Evolutionary conservation across 768 basidiomycete genomes (phyloP).

Genomic region (Kwoniella shandongensis): DNA sequence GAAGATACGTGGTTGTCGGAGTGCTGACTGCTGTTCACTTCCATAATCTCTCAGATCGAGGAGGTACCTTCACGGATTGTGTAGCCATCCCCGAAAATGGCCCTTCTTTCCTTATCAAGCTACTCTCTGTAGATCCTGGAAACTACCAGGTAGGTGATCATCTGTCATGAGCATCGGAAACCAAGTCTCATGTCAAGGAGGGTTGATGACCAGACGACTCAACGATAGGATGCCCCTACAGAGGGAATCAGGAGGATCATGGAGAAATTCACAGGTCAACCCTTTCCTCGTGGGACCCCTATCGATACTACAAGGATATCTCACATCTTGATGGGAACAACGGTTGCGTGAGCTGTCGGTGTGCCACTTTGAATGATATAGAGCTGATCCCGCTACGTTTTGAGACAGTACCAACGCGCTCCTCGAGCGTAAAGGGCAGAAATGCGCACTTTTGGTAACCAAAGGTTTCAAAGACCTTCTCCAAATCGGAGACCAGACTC

Average conservation of each 20-base stretch:
- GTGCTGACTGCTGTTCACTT: no score
- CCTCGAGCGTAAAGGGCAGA: conserved; percentile 34
- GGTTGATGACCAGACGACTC: not conserved
- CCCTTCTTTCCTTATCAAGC: conserved; percentile 53
- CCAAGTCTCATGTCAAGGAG: not conserved
- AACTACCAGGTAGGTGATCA: conserved; percentile 84
- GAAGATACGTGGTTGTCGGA: no score
- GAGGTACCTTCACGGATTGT: conserved; percentile 69
- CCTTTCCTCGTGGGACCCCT: conserved; percentile 12
- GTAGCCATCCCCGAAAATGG: not conserved
- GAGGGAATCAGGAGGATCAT: not conserved
- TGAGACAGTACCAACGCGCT: conserved; percentile 40
- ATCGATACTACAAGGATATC: not conserved
- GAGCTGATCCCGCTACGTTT: no score
- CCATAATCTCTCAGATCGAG: no score
- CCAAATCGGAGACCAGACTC: conserved; percentile 52
- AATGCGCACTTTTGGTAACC: conserved; percentile 35
- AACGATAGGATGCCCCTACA: not conserved
- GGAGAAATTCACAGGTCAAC: not conserved
- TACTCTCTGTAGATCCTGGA: conserved; percentile 79
- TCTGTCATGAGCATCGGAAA: conserved; percentile 16
- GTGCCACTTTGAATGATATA: no score
- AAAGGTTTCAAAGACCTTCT: conserved; percentile 38
- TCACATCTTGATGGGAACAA: not conserved
- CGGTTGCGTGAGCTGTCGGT: not conserved